Percentiles rank a stretch among this genome's conserved stretches.
phyloP scores from a whole-genome alignment of 768 basidiomycete genomes.

The Tylopilus sp. region DNA sequence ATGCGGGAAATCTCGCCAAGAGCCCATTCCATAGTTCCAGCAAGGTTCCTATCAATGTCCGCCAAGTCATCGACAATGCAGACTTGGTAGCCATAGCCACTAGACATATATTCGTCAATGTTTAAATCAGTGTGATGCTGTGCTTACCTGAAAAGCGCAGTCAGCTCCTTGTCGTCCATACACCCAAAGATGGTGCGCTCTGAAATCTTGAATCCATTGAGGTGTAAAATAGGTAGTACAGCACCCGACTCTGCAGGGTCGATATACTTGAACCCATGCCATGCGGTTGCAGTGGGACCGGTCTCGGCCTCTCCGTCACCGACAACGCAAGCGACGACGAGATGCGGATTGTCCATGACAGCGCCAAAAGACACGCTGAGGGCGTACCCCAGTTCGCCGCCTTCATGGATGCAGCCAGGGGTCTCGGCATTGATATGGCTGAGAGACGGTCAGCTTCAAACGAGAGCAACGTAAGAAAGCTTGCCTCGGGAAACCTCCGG shows the following conservation, averaged over 20 bases:
- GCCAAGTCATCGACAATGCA: slow-evolving; percentile 69
- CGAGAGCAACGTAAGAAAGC: slow-evolving; percentile 4
- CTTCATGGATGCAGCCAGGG: slow-evolving; percentile 89
- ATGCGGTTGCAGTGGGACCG: slow-evolving; percentile 74
- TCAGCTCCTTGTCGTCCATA: slow-evolving; percentile 86
- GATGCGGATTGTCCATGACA: slow-evolving; percentile 88
- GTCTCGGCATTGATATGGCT: slow-evolving; percentile 81
- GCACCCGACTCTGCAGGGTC: slow-evolving; percentile 89
- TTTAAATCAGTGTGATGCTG: not conserved
- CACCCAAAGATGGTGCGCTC: slow-evolving; percentile 87
- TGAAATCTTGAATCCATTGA: slow-evolving; percentile 89
- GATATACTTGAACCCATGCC: slow-evolving; percentile 88
- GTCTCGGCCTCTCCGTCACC: slow-evolving; percentile 88
- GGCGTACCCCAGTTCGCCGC: slow-evolving; percentile 87
- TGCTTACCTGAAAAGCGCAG: slow-evolving; percentile 63
- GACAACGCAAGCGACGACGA: slow-evolving; percentile 77
- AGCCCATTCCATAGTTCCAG: slow-evolving; percentile 82
- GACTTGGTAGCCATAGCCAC: slow-evolving; percentile 87
- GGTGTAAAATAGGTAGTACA: slow-evolving; percentile 85
- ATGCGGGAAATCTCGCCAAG: slow-evolving; percentile 69
- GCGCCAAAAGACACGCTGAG: slow-evolving; percentile 83
- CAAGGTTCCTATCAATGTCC: slow-evolving; percentile 74
- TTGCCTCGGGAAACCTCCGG: slow-evolving; percentile 80
- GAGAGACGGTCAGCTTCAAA: not conserved
- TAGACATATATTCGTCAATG: slow-evolving; percentile 19